Evolutionary conservation across 75 land plant genomes (phyloP), one percentile per base, ranked within the genome.

Genomic region (Larix kaempferi): DNA sequence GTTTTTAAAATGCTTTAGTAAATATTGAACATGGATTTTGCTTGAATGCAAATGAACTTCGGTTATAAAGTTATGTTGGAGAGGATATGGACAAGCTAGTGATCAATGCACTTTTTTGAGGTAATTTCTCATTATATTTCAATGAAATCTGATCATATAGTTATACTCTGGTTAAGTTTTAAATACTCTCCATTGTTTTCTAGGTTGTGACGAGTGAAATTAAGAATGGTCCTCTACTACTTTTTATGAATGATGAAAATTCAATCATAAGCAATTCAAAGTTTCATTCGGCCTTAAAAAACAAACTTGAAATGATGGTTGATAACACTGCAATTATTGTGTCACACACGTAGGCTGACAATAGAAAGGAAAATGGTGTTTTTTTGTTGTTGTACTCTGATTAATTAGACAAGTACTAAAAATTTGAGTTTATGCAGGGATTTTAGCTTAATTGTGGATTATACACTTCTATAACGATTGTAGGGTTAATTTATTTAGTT

Each of bases 201-300:
- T 77, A 93, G 95, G 95, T 91, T 80, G 88, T 83, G 14, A 75
- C 78, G 10, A 81, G 35, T 65, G 95, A 91, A 81, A 91, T 90
- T 77, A 89, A 86, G 78, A 86, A 77, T 66, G 77, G 85, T 14
- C 89, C 95, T 39, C 41, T 89, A 21, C 87, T 93, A 63, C 74
- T 93, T 44, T 91, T 89, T 76, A 39, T 93, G 23, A 91, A 79
- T n/a, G n/a, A 93, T 21, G 93, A 93, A 63, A 91, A 91, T 76
- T 84, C 84, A n/a, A n/a, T n/a, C n/a, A n/a, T n/a, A 25, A 41
- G 86, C 26, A 84, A 87, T 59, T 6, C 80, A 27, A 91, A 91
- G 35, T 83, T 80, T 58, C 81, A 81, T 72, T 0, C 76, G 6
- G 60, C 81, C n/a, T 81, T 91, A n/a, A 93, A 87, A 77, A 74